phyloP scores from a whole-genome alignment of 108 stramenopile genomes.

The Cyclostephanos invisitatus region DNA sequence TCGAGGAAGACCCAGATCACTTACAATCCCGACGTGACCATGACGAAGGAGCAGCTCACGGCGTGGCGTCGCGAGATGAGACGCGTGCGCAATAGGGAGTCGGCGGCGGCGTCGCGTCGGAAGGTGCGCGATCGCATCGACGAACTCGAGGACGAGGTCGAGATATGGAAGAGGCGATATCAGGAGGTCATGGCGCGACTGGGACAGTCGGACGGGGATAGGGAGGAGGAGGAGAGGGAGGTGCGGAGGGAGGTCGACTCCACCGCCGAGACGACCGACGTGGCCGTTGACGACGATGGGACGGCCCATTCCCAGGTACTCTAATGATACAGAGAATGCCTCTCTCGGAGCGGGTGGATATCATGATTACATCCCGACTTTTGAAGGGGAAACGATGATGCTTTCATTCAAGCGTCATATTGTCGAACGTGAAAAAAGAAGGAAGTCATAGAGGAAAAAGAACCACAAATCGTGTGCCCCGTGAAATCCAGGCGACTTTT shows the following conservation, averaged over 20 bases:
- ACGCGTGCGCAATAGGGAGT: constrained; percentile 81
- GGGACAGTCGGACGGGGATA: not conserved
- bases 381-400: too few species aligned
- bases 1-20: constrained; percentile 61
- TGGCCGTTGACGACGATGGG: constrained; percentile 22
- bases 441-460: not conserved
- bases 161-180: constrained; percentile 77
- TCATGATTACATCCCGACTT: not conserved
- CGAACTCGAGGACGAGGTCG: constrained; percentile 81
- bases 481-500: too few species aligned
- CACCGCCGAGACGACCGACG: not conserved
- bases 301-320: constrained; percentile 11
- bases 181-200: constrained; percentile 66
- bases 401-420: not conserved
- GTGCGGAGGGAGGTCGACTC: constrained; percentile 6
- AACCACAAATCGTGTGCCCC: not conserved
- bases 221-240: constrained; percentile 6
- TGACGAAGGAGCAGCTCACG: constrained; percentile 85
- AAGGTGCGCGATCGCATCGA: constrained; percentile 74
- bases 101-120: constrained; percentile 80
- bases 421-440: not conserved
- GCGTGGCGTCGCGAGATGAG: constrained; percentile 85
- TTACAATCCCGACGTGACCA: constrained; percentile 86
- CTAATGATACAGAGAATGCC: too few species aligned
- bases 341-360: not conserved